phyloP scores from a whole-genome alignment of 306 rosid species.

The Dryas alaskensis region DNA sequence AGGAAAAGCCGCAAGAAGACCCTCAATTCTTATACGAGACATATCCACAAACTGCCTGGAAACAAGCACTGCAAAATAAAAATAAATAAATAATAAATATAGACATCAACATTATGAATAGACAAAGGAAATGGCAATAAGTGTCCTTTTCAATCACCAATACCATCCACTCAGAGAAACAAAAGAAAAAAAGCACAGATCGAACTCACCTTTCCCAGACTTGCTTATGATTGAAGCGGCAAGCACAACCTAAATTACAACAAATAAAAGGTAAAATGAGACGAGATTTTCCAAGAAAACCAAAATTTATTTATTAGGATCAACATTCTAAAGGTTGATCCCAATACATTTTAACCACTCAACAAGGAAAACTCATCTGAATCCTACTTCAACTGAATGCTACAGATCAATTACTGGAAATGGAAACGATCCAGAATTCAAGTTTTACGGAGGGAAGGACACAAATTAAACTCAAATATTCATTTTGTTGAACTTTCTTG shows the following conservation, averaged over 20 bases:
- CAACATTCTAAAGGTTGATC: background rate
- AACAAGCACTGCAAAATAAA: slow-evolving; percentile 67
- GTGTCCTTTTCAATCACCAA: background rate
- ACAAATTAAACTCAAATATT: background rate
- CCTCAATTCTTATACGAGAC: slow-evolving; percentile 94
- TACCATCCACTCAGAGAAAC: background rate
- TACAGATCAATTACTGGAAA: background rate
- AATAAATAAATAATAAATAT: background rate
- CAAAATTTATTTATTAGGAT: background rate
- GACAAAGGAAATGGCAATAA: slow-evolving; percentile 1
- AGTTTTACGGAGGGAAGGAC: background rate
- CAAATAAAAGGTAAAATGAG: slow-evolving; percentile 18
- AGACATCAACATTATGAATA: background rate
- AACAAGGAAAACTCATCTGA: background rate
- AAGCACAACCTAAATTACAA: slow-evolving; percentile 70
- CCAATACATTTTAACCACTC: background rate
- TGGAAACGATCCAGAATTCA: background rate
- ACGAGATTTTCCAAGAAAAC: slow-evolving; percentile 5
- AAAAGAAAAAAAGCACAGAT: background rate
- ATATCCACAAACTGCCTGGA: slow-evolving; percentile 91
- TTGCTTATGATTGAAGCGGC: slow-evolving; percentile 83
- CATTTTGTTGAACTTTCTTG: background rate
- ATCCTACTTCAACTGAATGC: background rate
- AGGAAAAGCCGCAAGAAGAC: slow-evolving; percentile 97
- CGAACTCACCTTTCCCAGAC: slow-evolving; percentile 86